phyloP scores from a whole-genome alignment of 1,139 yeast species.

The Protomyces macrosporus region DNA sequence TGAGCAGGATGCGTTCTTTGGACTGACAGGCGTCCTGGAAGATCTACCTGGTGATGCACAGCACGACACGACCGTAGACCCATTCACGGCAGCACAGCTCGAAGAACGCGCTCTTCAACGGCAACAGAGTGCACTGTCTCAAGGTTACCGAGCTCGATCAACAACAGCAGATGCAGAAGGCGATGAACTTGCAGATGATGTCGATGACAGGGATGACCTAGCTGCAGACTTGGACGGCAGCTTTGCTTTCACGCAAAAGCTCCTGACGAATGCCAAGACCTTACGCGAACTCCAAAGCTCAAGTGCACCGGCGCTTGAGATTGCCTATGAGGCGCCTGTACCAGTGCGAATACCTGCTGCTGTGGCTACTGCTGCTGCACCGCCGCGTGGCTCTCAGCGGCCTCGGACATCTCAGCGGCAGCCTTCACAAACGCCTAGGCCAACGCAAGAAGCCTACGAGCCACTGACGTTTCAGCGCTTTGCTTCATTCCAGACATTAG shows the following conservation, averaged over 20 bases:
- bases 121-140: not conserved
- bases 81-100: conserved; percentile 20
- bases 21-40: not conserved
- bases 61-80: conserved; percentile 1
- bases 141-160: not conserved
- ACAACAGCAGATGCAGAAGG: not conserved
- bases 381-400: not conserved
- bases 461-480: not conserved
- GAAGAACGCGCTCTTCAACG: not conserved
- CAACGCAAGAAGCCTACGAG: not conserved
- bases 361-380: not conserved
- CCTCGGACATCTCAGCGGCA: not conserved
- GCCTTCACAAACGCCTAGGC: not conserved
- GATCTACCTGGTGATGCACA: not conserved
- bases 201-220: not conserved
- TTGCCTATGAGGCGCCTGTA: not conserved
- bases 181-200: not conserved
- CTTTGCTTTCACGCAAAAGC: conserved; percentile 10
- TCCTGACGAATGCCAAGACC: conserved; percentile 13
- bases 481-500: not conserved
- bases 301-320: not conserved
- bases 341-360: not conserved
- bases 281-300: not conserved
- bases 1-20: not conserved
- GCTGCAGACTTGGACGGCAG: not conserved